These are phyloP conservation scores for Diaporthe ilicicola DNA, from an alignment of 2,329 filamentous ascomycete species.

Conservation along the genomic window DNA sequence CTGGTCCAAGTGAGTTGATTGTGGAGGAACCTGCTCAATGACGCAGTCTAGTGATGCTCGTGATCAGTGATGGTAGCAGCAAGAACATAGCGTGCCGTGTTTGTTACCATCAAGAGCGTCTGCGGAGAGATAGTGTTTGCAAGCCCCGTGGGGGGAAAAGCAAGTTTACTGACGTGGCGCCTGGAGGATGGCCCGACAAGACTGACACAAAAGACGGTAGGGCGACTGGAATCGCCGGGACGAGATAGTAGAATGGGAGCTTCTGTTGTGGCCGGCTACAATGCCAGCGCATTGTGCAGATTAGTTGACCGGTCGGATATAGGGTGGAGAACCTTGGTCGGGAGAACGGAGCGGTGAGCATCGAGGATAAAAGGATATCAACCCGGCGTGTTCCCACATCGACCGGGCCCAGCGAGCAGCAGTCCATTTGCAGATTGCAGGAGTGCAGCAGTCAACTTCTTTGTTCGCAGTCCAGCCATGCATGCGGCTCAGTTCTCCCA, in stretches of 20 bases:
- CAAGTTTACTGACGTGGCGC: slow-evolving; percentile 30
- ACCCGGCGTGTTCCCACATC: slow-evolving; percentile 30
- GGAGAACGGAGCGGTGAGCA: slow-evolving; percentile 31
- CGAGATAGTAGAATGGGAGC: slow-evolving; percentile 24
- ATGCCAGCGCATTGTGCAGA: slow-evolving; percentile 34
- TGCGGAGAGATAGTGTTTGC: slow-evolving; percentile 14
- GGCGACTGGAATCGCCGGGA: slow-evolving; percentile 7
- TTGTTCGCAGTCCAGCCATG: slow-evolving; percentile 11
- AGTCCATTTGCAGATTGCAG: neutral
- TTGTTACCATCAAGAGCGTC: neutral
- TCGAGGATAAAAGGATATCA: slow-evolving; percentile 23
- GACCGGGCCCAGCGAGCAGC: neutral
- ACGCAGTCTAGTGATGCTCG: slow-evolving; percentile 5
- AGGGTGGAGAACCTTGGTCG: slow-evolving; percentile 29
- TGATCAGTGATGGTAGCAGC: slow-evolving; percentile 14
- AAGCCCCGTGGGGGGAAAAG: slow-evolving; percentile 16
- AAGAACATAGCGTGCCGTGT: neutral
- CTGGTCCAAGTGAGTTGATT: neutral
- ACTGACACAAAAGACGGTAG: slow-evolving; percentile 2
- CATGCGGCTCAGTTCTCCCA: slow-evolving; percentile 29
- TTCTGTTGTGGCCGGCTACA: slow-evolving; percentile 31
- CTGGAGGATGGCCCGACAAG: neutral
- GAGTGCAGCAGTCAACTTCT: slow-evolving; percentile 1
- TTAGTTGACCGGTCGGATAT: slow-evolving; percentile 23
- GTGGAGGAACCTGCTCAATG: neutral